phyloP scores from a whole-genome alignment of 768 basidiomycete species.

The Russula sp. region DNA sequence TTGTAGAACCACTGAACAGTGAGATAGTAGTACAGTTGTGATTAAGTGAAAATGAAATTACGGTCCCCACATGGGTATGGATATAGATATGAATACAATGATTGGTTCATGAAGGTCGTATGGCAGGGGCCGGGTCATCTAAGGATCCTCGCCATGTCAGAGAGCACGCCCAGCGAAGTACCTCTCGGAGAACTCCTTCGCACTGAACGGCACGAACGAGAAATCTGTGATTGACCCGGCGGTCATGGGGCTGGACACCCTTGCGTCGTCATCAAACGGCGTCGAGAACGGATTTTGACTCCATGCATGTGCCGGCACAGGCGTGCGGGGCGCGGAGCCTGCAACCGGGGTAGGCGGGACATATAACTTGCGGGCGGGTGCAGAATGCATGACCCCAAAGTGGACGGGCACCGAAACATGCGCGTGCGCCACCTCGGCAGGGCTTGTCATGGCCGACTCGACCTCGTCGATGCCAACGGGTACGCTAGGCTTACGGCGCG shows the following conservation, averaged over 20 bases:
- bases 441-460: conserved; percentile 28
- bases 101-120: not conserved
- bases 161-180: conserved; percentile 12
- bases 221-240: conserved; percentile 1
- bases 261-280: conserved; percentile 68
- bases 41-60: not conserved
- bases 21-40: not conserved
- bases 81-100: not conserved
- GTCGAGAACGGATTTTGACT: conserved; percentile 61
- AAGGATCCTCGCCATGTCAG: not conserved
- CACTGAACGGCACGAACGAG: conserved; percentile 7
- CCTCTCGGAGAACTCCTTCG: not conserved
- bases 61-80: not conserved
- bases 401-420: conserved; percentile 20
- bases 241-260: conserved; percentile 8
- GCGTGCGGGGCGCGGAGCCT: conserved; percentile 32
- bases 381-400: not conserved
- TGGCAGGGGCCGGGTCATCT: not conserved
- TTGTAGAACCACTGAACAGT: not conserved
- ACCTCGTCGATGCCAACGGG: conserved; percentile 33
- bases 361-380: conserved; percentile 4
- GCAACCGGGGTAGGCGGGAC: conserved; percentile 35
- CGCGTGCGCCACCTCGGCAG: conserved; percentile 27
- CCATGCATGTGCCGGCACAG: conserved; percentile 35
- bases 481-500: conserved; percentile 33